Evolutionary conservation across 805 yeast species (phyloP).

Genomic region (Wickerhamiella galacta): DNA sequence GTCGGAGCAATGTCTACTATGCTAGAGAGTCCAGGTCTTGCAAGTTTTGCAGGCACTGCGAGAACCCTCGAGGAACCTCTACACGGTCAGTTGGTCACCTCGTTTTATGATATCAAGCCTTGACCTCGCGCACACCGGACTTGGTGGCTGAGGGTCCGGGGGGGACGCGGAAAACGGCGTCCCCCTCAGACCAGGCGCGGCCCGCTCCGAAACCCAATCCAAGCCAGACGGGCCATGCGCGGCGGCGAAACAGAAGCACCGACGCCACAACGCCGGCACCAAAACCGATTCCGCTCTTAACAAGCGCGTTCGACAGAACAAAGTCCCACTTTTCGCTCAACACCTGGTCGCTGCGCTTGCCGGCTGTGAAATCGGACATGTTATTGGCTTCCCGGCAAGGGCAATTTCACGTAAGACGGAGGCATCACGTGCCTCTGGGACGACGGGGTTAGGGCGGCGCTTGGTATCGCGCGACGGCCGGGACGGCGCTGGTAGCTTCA

Average conservation of each 20-base stretch:
- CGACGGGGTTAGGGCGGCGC: too few relatives aligned
- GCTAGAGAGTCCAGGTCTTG: too few relatives aligned
- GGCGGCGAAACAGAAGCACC: slow-evolving; percentile 75
- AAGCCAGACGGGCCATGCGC: slow-evolving; percentile 95
- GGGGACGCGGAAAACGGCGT: slow-evolving; percentile 64
- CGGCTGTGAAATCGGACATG: neutral
- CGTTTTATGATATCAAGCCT: too few relatives aligned
- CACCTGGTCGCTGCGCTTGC: slow-evolving; percentile 15
- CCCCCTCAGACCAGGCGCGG: slow-evolving; percentile 96
- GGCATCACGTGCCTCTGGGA: too few relatives aligned
- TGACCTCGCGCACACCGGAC: slow-evolving; percentile 20
- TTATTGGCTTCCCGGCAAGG: slow-evolving; percentile 1
- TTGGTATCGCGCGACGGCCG: too few relatives aligned
- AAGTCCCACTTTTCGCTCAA: slow-evolving; percentile 60
- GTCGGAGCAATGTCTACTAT: too few relatives aligned
- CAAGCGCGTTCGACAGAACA: slow-evolving; percentile 82
- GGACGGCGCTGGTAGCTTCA: too few relatives aligned
- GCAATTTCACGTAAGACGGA: too few relatives aligned
- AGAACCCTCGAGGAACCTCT: too few relatives aligned
- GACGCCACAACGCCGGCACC: slow-evolving; percentile 94
- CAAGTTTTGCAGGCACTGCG: too few relatives aligned
- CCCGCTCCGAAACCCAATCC: slow-evolving; percentile 97
- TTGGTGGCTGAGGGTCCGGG: slow-evolving; percentile 8
- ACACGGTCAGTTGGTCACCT: too few relatives aligned
- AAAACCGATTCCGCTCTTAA: slow-evolving; percentile 89